A percentile compares a stretch with the other conserved stretches of the same genome.
These are phyloP conservation scores for Colletotrichum kahawae DNA, from an alignment of 2,329 filamentous ascomycete genomes.

Conservation along the genomic window DNA sequence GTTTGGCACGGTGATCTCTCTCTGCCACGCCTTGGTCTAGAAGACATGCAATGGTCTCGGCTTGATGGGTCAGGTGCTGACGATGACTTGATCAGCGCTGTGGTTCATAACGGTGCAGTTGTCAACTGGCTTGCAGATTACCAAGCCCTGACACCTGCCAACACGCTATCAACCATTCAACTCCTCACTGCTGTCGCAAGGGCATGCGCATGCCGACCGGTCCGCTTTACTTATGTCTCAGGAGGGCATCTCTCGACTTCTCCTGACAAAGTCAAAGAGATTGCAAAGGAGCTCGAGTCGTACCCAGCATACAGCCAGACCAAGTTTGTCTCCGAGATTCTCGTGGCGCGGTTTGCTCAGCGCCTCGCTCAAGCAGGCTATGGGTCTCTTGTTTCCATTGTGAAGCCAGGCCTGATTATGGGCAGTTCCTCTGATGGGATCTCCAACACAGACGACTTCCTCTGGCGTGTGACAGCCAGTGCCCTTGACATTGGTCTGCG, in stretches of 20 bases:
- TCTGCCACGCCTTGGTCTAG: neutral
- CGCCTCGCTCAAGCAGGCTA: neutral
- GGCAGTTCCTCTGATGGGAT: slow-evolving; percentile 22
- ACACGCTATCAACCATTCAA: slow-evolving; percentile 3
- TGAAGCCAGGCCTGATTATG: slow-evolving; percentile 29
- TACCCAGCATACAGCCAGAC: slow-evolving; percentile 25
- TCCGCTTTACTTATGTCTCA: slow-evolving; percentile 4
- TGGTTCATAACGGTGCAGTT: slow-evolving; percentile 16
- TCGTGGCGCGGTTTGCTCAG: slow-evolving; percentile 12
- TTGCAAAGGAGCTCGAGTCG: neutral
- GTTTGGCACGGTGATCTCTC: slow-evolving; percentile 16
- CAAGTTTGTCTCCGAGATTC: slow-evolving; percentile 26
- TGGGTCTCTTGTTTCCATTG: neutral
- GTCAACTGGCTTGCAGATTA: slow-evolving; percentile 18
- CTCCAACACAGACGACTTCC: slow-evolving; percentile 27
- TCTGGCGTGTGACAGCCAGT: slow-evolving; percentile 25
- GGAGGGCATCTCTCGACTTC: slow-evolving; percentile 11
- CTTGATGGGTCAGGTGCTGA: neutral
- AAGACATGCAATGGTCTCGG: neutral
- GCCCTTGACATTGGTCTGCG: slow-evolving; percentile 16
- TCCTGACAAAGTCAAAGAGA: neutral
- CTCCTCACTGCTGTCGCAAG: neutral
- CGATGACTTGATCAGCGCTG: neutral
- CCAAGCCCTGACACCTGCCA: neutral
- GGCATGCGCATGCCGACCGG: neutral